Evolutionary conservation across 208 protist genomes (phyloP).

Genomic region (Crithidia mellificae): DNA sequence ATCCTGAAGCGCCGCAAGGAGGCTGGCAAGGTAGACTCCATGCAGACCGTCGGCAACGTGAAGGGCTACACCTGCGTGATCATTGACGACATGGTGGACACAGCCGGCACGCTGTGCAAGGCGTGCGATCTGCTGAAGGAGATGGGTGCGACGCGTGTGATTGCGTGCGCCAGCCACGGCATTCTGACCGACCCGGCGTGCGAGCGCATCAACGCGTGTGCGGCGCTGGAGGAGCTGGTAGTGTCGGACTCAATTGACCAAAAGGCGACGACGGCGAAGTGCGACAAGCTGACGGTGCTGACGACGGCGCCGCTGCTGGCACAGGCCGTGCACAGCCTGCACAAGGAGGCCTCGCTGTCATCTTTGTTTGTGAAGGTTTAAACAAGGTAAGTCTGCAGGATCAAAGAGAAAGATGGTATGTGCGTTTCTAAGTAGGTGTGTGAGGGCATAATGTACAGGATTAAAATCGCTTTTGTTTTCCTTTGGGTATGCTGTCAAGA

Average conservation of each 20-base stretch:
- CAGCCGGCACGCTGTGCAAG: slow-evolving; percentile 94
- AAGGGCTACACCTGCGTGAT: slow-evolving; percentile 94
- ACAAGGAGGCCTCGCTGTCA: slow-evolving; percentile 81
- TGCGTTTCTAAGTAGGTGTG: too few species aligned
- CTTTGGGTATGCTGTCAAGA: too few species aligned
- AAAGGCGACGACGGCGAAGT: slow-evolving; percentile 57
- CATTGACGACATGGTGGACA: slow-evolving; percentile 98
- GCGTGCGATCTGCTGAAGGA: slow-evolving; percentile 88
- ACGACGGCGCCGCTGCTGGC: slow-evolving; percentile 88
- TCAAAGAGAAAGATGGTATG: background rate
- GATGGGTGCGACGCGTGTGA: slow-evolving; percentile 91
- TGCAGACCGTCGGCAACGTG: slow-evolving; percentile 96
- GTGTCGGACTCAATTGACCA: slow-evolving; percentile 92
- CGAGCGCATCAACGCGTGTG: slow-evolving; percentile 87
- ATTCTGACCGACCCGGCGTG: slow-evolving; percentile 92
- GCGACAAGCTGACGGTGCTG: slow-evolving; percentile 88
- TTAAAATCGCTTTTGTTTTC: too few species aligned
- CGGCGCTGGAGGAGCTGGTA: slow-evolving; percentile 90
- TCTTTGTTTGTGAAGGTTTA: slow-evolving; percentile 79
- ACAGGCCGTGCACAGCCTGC: slow-evolving; percentile 83
- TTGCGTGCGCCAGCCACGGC: slow-evolving; percentile 95
- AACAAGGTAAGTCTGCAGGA: too few species aligned
- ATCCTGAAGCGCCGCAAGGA: slow-evolving; percentile 92
- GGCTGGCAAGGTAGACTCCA: slow-evolving; percentile 92
- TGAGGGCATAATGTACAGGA: too few species aligned